phyloP scores from a whole-genome alignment of 1,139 yeast genomes.

The Geotrichum macrosporum region DNA sequence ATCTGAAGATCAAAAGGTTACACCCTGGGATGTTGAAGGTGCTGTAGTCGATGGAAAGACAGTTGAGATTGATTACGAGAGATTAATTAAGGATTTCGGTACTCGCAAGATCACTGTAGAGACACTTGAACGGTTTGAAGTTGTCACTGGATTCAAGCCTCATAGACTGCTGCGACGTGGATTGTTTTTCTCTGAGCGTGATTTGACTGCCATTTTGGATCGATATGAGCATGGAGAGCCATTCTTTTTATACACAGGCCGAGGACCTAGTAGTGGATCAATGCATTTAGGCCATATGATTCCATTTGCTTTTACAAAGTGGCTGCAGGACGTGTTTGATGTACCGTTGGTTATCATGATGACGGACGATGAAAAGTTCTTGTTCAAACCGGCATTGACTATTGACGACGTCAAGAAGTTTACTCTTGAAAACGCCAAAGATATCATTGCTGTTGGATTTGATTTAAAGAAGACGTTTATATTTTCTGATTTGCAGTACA shows the following conservation, averaged over 20 bases:
- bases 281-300: constrained; percentile 98
- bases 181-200: constrained; percentile 89
- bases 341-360: constrained; percentile 93
- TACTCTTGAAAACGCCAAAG: constrained; percentile 75
- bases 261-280: constrained; percentile 94
- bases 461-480: constrained; percentile 92
- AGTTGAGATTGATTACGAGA: constrained; percentile 86
- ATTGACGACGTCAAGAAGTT: constrained; percentile 82
- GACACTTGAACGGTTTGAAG: constrained; percentile 67
- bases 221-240: constrained; percentile 92
- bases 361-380: constrained; percentile 96
- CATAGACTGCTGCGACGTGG: constrained; percentile 91
- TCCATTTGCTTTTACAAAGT: constrained; percentile 91
- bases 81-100: constrained; percentile 82
- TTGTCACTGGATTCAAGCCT: constrained; percentile 86
- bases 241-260: constrained; percentile 92
- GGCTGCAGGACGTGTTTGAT: constrained; percentile 97
- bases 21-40: constrained; percentile 99
- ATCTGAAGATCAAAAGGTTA: constrained; percentile 52
- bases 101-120: constrained; percentile 69
- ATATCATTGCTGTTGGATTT: constrained; percentile 91
- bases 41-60: constrained; percentile 92
- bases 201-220: constrained; percentile 71
- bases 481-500: constrained; percentile 84
- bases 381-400: constrained; percentile 85